Conservation (phyloP, 2,329 filamentous ascomycete species). For the Geoglossum cookeanum region DNA sequence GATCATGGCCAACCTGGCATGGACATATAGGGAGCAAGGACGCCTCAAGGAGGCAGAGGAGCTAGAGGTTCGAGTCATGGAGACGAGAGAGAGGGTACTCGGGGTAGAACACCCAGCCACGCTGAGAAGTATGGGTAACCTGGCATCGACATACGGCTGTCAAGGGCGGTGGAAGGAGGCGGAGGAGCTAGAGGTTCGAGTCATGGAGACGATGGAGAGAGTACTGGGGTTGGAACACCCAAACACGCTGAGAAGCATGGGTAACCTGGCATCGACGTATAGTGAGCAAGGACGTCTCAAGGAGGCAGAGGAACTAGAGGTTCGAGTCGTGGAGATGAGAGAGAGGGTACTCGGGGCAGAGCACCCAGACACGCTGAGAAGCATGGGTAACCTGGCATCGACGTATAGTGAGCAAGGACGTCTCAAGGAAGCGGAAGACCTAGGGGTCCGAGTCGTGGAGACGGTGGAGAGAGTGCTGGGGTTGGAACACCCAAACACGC, state of each 20-base stretch:
- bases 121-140: not conserved
- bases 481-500: not conserved
- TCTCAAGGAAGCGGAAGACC: not conserved
- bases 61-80: not conserved
- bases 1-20: not conserved
- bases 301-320: not conserved
- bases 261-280: not conserved
- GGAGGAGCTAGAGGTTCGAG: not conserved
- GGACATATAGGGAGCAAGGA: not conserved
- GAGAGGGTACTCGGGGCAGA: not conserved
- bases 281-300: not conserved
- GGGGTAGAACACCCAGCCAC: not conserved
- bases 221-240: not conserved
- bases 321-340: not conserved
- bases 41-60: not conserved
- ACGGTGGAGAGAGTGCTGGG: not conserved
- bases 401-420: not conserved
- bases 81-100: not conserved
- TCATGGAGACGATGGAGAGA: not conserved
- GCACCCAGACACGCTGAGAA: not conserved
- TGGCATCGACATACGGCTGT: not conserved
- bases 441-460: not conserved
- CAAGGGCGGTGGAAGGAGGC: not conserved
- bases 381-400: not conserved
- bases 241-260: not conserved